These are phyloP conservation scores for Myxozyma mucilagina DNA, from an alignment of 805 yeast genomes.

Conservation along the genomic window DNA sequence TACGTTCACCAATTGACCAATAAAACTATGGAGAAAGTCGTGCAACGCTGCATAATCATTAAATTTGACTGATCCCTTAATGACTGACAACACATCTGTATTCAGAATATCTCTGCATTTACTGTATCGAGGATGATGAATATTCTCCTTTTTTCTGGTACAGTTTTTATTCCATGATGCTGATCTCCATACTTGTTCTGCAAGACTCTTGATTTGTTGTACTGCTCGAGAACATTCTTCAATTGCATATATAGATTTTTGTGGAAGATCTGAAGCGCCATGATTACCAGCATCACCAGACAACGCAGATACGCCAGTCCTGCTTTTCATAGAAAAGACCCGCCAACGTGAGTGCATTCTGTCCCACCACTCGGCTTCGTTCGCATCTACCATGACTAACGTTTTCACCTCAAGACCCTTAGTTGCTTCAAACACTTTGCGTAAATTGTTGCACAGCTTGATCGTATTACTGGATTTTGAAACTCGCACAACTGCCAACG, in stretches of 20 bases:
- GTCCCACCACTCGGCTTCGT: conserved; percentile 1
- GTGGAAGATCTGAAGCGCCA: background rate
- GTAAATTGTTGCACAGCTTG: background rate
- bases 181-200: background rate
- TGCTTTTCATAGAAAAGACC: background rate
- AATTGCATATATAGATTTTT: background rate
- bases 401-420: background rate
- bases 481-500: background rate
- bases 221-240: background rate
- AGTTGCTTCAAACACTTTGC: background rate
- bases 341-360: background rate
- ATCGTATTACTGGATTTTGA: background rate
- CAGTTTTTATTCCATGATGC: background rate
- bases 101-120: background rate
- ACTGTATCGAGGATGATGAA: background rate
- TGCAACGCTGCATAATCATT: conserved; percentile 40
- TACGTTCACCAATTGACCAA: conserved; percentile 26
- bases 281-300: background rate
- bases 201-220: background rate
- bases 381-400: background rate
- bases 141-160: background rate
- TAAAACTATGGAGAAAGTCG: conserved; percentile 51
- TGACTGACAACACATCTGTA: background rate
- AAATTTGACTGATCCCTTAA: background rate
- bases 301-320: background rate